Conservation (phyloP, 306 rosid species). For the Ziziphus jujuba region DNA sequence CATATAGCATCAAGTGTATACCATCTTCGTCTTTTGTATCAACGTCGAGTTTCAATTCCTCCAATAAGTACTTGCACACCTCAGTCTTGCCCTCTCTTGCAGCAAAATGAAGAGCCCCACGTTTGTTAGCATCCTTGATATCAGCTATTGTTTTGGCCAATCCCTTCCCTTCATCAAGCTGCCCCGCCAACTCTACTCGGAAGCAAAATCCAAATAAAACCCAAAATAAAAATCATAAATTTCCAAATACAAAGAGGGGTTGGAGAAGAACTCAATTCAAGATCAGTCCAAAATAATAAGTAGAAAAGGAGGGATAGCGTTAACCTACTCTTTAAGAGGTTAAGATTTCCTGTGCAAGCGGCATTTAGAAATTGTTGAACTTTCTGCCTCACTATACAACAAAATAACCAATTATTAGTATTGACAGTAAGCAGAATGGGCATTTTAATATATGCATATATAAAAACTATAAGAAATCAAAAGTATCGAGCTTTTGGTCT, state of each 20-base stretch:
- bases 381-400: slow-evolving; percentile 69
- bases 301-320: background rate
- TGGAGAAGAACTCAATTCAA: background rate
- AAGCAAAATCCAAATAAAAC: slow-evolving; percentile 16
- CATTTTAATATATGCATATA: background rate
- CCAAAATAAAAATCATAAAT: background rate
- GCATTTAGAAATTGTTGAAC: slow-evolving; percentile 85
- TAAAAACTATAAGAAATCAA: background rate
- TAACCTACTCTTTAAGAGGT: slow-evolving; percentile 72
- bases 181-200: slow-evolving; percentile 56
- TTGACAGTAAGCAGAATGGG: background rate
- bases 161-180: slow-evolving; percentile 75
- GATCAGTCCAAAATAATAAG: background rate
- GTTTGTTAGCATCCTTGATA: slow-evolving; percentile 85
- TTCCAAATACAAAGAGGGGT: background rate
- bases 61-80: slow-evolving; percentile 67
- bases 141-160: slow-evolving; percentile 65
- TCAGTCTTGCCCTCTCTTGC: slow-evolving; percentile 84
- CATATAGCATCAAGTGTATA: slow-evolving; percentile 8
- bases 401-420: background rate
- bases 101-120: slow-evolving; percentile 93
- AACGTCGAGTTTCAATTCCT: slow-evolving; percentile 71
- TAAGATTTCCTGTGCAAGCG: slow-evolving; percentile 72
- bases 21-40: slow-evolving; percentile 93
- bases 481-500: background rate